Base-by-base conservation (phyloP, 225 moss, liverwort and hornwort genomes). In the Physcomitrellopsis africana region DNA sequence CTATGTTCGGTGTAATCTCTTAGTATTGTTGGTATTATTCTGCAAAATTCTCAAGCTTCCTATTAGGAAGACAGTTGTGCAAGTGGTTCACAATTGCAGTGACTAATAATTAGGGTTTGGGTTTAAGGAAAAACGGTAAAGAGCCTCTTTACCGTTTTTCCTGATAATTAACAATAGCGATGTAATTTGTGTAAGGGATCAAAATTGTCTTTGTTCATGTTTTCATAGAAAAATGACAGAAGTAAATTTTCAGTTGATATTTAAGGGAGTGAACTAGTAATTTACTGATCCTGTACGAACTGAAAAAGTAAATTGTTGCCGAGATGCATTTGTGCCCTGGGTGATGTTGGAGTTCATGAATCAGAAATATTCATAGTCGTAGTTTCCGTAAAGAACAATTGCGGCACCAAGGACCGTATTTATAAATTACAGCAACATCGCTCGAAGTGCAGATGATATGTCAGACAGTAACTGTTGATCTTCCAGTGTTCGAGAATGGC, bases 31-130 rank as follows among this genome's bases (percentile, higher is more conserved):
- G 66, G 45, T 22, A 48, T 18, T 42, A 18, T 56, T 72, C 45
- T 72, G 11, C 18, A 67, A 7, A 37, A 37, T 70, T 75, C 17
- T 11, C 52, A 54, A 13, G 61, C 13, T 11, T 70, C 17, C 3
- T 16, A 51, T n/a, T 11, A 0, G 2, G 56, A 75, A 54, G 20
- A 48, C 29, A 32, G n/a, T 68, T 55, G 7, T 41, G 15, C 18
- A 61, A 4, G 24, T 27, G 52, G 12, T 60, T 47, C 11, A 13
- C 58, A 59, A 47, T 60, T 48, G 43, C 32, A 2, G 48, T 73
- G 8, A 13, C 10, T 67, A 42, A 32, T 41, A 20, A 71, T 16
- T 47, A 67, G 78, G 72, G 64, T 81, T 70, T 81, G 51, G 55
- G 53, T 72, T 84, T 54, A 32, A 66, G 69, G 10, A 17, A 27